These are phyloP conservation scores for Lentinus tigrinus DNA, from an alignment of 768 basidiomycete species.

Conservation along the genomic window DNA sequence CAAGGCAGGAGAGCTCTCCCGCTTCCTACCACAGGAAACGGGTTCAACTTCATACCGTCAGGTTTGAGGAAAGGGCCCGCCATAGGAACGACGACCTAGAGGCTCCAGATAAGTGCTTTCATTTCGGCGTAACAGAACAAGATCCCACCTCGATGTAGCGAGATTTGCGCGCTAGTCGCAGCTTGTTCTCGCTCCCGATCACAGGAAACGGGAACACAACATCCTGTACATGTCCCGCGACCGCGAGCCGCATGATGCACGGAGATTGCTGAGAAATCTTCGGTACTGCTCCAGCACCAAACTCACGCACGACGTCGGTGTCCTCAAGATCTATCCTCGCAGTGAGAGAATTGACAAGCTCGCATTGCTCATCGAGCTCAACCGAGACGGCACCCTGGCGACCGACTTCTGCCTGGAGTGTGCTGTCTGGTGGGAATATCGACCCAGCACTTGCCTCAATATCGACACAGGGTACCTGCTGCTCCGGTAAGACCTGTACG, in stretches of 20 bases:
- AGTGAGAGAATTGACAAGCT: conserved; percentile 7
- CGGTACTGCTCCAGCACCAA: conserved; percentile 15
- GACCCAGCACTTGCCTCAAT: not conserved
- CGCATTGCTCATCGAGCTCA: conserved; percentile 21
- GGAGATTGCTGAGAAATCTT: conserved; percentile 30
- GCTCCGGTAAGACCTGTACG: conserved; percentile 25
- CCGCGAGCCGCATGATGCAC: conserved; percentile 30
- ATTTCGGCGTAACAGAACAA: not conserved
- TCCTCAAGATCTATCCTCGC: conserved; percentile 14
- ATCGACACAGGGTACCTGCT: conserved; percentile 5
- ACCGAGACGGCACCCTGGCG: conserved; percentile 14
- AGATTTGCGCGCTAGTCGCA: conserved; percentile 55
- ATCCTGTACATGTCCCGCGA: conserved; percentile 26
- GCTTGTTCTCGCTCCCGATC: conserved; percentile 33
- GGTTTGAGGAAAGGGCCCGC: conserved; percentile 17
- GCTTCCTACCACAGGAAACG: conserved; percentile 29
- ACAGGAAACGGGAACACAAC: conserved; percentile 47
- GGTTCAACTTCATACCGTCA: conserved; percentile 20
- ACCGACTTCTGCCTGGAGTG: conserved; percentile 18
- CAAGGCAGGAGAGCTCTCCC: conserved; percentile 16
- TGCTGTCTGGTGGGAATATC: not conserved
- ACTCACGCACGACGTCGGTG: not conserved
- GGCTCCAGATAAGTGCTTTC: conserved; percentile 17
- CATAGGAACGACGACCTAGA: conserved; percentile 28
- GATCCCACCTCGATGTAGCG: conserved; percentile 41